phyloP scores from a whole-genome alignment of 2,329 filamentous ascomycete genomes.

The Trichoderma sp. region DNA sequence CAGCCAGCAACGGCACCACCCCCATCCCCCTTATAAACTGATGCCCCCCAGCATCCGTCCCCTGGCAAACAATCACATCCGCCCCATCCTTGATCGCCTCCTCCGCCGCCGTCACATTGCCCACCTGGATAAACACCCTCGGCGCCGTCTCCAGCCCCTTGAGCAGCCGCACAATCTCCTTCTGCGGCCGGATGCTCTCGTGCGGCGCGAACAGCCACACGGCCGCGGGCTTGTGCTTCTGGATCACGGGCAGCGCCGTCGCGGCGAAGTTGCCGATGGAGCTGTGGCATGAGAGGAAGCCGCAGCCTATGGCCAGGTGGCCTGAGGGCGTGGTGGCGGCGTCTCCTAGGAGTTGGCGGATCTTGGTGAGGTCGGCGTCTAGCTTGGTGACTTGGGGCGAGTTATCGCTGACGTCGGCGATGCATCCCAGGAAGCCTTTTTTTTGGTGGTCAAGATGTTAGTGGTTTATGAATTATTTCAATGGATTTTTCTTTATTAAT shows the following conservation, averaged over 20 bases:
- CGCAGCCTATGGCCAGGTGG: slow-evolving; percentile 51
- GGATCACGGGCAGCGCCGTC: slow-evolving; percentile 50
- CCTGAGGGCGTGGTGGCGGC: slow-evolving; percentile 20
- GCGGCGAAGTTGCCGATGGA: slow-evolving; percentile 36
- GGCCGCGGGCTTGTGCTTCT: slow-evolving; percentile 52
- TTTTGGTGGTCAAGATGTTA: not conserved
- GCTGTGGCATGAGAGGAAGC: slow-evolving; percentile 56
- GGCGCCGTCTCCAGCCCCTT: slow-evolving; percentile 33
- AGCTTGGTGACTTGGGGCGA: slow-evolving; percentile 35
- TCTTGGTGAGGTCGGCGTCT: slow-evolving; percentile 32
- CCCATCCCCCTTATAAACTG: slow-evolving; percentile 54
- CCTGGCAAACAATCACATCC: slow-evolving; percentile 61
- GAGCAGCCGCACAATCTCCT: slow-evolving; percentile 36
- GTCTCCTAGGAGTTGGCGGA: slow-evolving; percentile 29
- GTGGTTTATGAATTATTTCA: not conserved
- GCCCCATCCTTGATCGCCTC: slow-evolving; percentile 47
- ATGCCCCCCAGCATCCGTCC: slow-evolving; percentile 63
- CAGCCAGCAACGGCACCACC: slow-evolving; percentile 55
- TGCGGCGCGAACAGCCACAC: slow-evolving; percentile 66
- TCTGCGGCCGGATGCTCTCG: slow-evolving; percentile 39
- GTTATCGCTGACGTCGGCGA: slow-evolving; percentile 30
- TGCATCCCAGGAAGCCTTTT: slow-evolving; percentile 34
- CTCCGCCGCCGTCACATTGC: slow-evolving; percentile 54
- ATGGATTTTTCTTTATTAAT: not conserved
- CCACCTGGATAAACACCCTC: slow-evolving; percentile 59